Evolutionary conservation across 2,329 filamentous ascomycete genomes (phyloP).

Genomic region (Nothopassalora personata): DNA sequence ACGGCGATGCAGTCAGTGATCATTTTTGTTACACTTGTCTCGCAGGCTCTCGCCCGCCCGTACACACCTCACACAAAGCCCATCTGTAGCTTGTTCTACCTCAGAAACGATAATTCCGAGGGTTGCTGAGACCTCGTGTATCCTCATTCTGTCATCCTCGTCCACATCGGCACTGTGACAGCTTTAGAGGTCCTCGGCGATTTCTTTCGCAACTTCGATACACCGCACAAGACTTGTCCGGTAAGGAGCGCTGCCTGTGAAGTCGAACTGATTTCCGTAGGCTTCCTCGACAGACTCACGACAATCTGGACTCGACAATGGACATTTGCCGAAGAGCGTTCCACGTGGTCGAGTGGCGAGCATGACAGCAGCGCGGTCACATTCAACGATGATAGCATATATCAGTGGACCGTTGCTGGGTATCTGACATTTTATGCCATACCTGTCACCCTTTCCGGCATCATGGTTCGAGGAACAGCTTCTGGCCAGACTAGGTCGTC

Average conservation of each 20-base stretch:
- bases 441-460: neutral
- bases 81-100: neutral
- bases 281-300: neutral
- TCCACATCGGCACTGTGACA: too few relatives aligned
- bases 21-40: neutral
- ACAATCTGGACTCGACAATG: neutral
- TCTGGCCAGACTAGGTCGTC: neutral
- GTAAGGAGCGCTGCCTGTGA: too few relatives aligned
- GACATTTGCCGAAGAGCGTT: neutral
- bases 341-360: neutral
- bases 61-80: neutral
- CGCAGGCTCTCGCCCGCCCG: neutral
- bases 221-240: too few relatives aligned
- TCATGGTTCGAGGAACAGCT: neutral
- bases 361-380: neutral
- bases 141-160: neutral
- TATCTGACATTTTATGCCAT: too few relatives aligned
- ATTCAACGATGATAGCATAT: neutral
- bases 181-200: neutral
- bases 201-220: too few relatives aligned
- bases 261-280: neutral
- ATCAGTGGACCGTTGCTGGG: neutral
- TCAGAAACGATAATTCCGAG: neutral
- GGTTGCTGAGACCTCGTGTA: neutral
- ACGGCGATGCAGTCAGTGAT: too few relatives aligned